Base-by-base conservation (phyloP, 192 early-diverging fungal species). In the Coemansia sp. region DNA sequence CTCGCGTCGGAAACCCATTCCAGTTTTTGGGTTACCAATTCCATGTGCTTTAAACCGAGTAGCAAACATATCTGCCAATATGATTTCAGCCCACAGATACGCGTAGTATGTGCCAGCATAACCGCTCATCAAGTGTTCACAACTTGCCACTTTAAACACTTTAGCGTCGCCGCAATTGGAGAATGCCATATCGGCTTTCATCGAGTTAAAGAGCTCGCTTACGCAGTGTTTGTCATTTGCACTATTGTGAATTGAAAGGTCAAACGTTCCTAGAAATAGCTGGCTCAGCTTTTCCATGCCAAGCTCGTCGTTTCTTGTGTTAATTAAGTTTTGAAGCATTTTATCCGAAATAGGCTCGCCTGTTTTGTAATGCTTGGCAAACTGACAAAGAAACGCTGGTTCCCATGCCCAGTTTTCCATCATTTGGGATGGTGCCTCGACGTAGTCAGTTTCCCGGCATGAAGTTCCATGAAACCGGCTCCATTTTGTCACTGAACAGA, bases 371-470 rank as follows among this genome's bases (percentile, higher is more conserved):
- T 93, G 90, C 51, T 76, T 67, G 42, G 85, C 80, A 19, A 85
- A 57, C 6, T 58, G 38, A 21, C 82, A 62, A 5, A 88, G 61
- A 6, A 81, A 77, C 12, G 65, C 59, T 8, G 76, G 72, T 22
- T 85, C 83, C 72, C 81, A 88, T 17, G 82, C 77, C 87, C 83
- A 87, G 69, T 90, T 91, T 66, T 91, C 90, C 22, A 91, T 74
- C 89, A 93, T 90, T 80, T 91, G 89, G 23, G 85, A 86, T n/a
- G 91, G 91, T 9, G 87, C 87, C 76, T 93, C 91, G 15, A 93
- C 84, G 72, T 91, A 93, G 69, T 93, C 90, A 46, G 72, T 62
- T 89, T 85, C 50, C 85, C 72, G 26, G 40, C 36, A 26, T 9
- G 73, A 64, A 10, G 88, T 89, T 28, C 88, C 89, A 37, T 88